Conservation (phyloP, 2,329 filamentous ascomycete genomes). For the Dendryphion nanum region DNA sequence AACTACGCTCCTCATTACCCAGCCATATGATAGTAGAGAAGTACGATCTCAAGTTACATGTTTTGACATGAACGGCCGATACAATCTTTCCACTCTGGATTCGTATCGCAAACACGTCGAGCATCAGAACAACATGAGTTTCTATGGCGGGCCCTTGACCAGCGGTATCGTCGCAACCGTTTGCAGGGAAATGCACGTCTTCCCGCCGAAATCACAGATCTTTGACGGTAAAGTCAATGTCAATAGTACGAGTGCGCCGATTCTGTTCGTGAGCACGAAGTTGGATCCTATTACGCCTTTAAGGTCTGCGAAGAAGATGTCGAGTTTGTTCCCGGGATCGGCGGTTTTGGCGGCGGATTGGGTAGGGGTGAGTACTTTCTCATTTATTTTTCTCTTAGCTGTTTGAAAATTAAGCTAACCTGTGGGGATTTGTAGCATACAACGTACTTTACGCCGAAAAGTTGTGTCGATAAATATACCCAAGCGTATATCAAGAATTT, state of each 20-base stretch:
- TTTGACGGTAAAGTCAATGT: background rate
- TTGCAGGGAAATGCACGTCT: background rate
- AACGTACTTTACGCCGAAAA: no score
- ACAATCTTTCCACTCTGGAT: background rate
- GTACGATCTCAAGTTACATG: background rate
- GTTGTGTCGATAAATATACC: no score
- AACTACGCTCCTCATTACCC: background rate
- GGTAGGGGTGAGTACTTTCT: background rate
- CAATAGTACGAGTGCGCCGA: background rate
- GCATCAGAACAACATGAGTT: background rate
- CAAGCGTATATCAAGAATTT: no score
- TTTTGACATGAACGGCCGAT: background rate
- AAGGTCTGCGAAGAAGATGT: background rate
- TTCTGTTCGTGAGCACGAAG: conserved; percentile 1
- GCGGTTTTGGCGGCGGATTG: background rate
- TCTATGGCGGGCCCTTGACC: background rate
- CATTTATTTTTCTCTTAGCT: no score
- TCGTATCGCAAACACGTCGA: background rate
- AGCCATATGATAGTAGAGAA: background rate
- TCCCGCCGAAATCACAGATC: background rate
- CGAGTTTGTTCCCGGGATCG: background rate
- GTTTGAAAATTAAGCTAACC: no score
- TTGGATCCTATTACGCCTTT: conserved; percentile 1
- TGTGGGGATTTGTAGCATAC: no score
- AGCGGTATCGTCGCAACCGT: background rate